Percentiles rank a stretch among this genome's conserved stretches.
These are phyloP conservation scores for Periconia sp. DNA, from an alignment of 2,329 filamentous ascomycete genomes.

Conservation along the genomic window DNA sequence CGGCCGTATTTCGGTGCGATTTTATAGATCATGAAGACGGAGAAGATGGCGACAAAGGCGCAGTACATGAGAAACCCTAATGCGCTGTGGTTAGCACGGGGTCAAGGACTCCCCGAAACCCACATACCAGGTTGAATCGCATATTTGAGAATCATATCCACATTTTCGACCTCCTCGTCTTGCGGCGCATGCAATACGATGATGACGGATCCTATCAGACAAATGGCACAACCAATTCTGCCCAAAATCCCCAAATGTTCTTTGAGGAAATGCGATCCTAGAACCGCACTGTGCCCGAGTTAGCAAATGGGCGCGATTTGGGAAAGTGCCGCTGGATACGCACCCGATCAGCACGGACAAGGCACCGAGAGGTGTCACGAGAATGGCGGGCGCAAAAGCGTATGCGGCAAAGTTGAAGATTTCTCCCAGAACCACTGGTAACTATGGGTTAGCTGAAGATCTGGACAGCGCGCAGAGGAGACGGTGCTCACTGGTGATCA, in stretches of 20 bases:
- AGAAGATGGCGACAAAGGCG: slow-evolving; percentile 76
- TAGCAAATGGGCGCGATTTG: slow-evolving; percentile 9
- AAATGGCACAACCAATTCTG: slow-evolving; percentile 93
- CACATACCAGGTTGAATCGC: slow-evolving; percentile 83
- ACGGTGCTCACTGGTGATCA: slow-evolving; percentile 73
- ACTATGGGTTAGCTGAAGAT: slow-evolving; percentile 15
- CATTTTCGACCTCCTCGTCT: slow-evolving; percentile 85
- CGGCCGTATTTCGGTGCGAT: slow-evolving; percentile 87
- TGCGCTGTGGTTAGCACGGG: not conserved
- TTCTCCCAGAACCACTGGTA: slow-evolving; percentile 83
- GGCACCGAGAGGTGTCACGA: slow-evolving; percentile 92
- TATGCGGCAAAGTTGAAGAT: slow-evolving; percentile 98
- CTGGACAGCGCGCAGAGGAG: not conserved
- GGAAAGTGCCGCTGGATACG: slow-evolving; percentile 22
- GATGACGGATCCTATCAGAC: slow-evolving; percentile 92
- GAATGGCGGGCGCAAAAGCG: slow-evolving; percentile 96
- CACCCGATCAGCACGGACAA: slow-evolving; percentile 88
- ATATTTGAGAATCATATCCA: slow-evolving; percentile 88
- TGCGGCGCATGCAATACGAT: slow-evolving; percentile 97
- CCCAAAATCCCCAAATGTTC: slow-evolving; percentile 89
- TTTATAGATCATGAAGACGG: slow-evolving; percentile 93
- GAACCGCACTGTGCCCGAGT: slow-evolving; percentile 64
- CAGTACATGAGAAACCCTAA: slow-evolving; percentile 90
- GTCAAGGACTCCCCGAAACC: not conserved
- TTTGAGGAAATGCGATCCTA: slow-evolving; percentile 91